A percentile compares a stretch with the other conserved stretches of the same genome.
Conservation (phyloP, 1,284 basidiomycete species). For the Trametes polyzona region DNA sequence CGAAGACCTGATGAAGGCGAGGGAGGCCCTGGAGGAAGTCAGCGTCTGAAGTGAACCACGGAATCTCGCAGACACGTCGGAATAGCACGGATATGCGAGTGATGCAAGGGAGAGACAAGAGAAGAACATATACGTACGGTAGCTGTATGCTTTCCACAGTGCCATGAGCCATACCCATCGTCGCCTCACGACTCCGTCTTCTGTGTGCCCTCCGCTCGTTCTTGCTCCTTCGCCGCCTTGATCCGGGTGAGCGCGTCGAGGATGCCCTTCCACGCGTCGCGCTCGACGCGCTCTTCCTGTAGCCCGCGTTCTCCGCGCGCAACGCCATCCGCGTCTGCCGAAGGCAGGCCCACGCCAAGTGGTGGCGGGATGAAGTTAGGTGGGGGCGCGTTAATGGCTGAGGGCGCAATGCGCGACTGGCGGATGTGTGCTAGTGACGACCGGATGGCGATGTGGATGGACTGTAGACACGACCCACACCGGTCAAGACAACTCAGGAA, state of each 20-base stretch:
- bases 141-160: constrained; percentile 20
- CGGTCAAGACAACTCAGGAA: not conserved
- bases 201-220: constrained; percentile 10
- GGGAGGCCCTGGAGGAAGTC: constrained; percentile 55
- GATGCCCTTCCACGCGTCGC: constrained; percentile 78
- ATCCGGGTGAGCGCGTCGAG: constrained; percentile 65
- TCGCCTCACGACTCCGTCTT: constrained; percentile 1
- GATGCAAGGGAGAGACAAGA: not conserved
- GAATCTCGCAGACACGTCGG: no score
- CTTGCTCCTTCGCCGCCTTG: constrained; percentile 46
- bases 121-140: constrained; percentile 17
- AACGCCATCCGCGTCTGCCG: constrained; percentile 31
- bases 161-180: not conserved
- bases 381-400: constrained; percentile 77
- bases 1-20: constrained; percentile 60
- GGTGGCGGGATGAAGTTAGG: constrained; percentile 73
- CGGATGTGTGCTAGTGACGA: constrained; percentile 80
- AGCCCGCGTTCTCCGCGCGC: constrained; percentile 52
- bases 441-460: constrained; percentile 74
- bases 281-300: constrained; percentile 75
- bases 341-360: constrained; percentile 74
- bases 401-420: constrained; percentile 80
- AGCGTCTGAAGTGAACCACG: constrained; percentile 26
- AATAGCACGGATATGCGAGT: not conserved
- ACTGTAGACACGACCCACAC: constrained; percentile 41